These are phyloP conservation scores for Leccinum ochraceum DNA, from an alignment of 768 basidiomycete genomes.

Conservation along the genomic window DNA sequence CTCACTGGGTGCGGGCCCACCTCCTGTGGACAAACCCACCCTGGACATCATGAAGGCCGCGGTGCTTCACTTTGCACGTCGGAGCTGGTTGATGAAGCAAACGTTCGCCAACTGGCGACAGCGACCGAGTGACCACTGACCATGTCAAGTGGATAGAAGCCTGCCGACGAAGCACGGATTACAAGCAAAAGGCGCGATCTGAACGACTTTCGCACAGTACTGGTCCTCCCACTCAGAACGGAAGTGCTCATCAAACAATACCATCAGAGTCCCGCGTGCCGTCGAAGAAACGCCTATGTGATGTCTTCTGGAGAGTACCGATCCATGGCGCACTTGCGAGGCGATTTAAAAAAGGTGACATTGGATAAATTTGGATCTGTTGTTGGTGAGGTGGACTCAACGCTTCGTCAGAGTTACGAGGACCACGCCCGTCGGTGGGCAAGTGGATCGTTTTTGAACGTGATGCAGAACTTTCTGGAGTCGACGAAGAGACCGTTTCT, in stretches of 20 bases:
- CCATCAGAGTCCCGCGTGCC: conserved; percentile 24
- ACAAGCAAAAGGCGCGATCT: conserved; percentile 51
- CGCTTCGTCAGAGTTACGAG: conserved; percentile 58
- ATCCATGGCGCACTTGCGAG: conserved; percentile 60
- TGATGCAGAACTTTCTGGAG: conserved; percentile 38
- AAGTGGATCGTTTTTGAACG: conserved; percentile 61
- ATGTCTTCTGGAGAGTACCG: conserved; percentile 46
- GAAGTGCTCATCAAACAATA: conserved; percentile 20
- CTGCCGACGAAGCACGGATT: conserved; percentile 57
- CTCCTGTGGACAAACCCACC: conserved; percentile 15
- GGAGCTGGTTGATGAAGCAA: conserved; percentile 41
- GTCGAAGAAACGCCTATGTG: conserved; percentile 33
- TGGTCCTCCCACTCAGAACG: conserved; percentile 16
- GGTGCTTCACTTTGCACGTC: conserved; percentile 44
- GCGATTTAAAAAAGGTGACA: conserved; percentile 64
- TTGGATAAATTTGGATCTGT: neutral
- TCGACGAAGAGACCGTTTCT: conserved; percentile 33
- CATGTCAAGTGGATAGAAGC: conserved; percentile 63
- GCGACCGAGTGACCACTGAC: conserved; percentile 36
- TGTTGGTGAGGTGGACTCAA: conserved; percentile 4
- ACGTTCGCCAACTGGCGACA: conserved; percentile 50
- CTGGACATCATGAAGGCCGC: conserved; percentile 37
- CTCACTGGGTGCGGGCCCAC: conserved; percentile 1
- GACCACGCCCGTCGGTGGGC: conserved; percentile 77
- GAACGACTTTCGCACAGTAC: conserved; percentile 35